These are phyloP conservation scores for Coniochaeta ligniaria DNA, from an alignment of 2,329 filamentous ascomycete species.

Conservation along the genomic window DNA sequence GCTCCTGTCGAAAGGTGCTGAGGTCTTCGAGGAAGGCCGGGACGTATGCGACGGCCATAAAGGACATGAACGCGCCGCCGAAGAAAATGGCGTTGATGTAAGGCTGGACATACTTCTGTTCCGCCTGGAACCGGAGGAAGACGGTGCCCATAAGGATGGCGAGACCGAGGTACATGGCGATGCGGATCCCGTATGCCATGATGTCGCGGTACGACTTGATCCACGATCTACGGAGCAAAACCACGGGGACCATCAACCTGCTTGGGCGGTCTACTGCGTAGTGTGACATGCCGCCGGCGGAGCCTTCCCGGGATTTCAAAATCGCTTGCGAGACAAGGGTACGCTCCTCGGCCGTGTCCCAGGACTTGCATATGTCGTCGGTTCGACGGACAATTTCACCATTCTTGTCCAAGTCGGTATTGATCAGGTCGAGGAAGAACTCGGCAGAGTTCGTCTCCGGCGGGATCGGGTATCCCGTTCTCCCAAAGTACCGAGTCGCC, in stretches of 20 bases:
- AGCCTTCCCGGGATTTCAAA: neutral
- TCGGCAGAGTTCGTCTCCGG: conserved; percentile 72
- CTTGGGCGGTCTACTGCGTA: conserved; percentile 9
- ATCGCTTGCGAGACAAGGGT: neutral
- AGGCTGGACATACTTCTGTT: conserved; percentile 68
- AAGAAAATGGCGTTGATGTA: conserved; percentile 80
- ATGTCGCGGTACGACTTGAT: conserved; percentile 82
- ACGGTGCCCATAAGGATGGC: conserved; percentile 86
- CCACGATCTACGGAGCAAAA: conserved; percentile 69
- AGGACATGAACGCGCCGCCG: conserved; percentile 67
- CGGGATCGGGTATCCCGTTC: conserved; percentile 56
- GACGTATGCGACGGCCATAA: conserved; percentile 80
- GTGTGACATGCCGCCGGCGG: neutral
- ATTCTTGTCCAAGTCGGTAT: conserved; percentile 58
- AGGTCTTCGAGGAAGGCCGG: conserved; percentile 78
- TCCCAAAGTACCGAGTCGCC: conserved; percentile 55
- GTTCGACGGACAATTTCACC: conserved; percentile 12
- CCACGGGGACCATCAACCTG: conserved; percentile 39
- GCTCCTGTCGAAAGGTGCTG: conserved; percentile 66
- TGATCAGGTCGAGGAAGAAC: conserved; percentile 71
- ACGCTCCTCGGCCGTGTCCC: neutral
- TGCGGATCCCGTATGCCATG: conserved; percentile 74
- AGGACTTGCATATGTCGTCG: neutral
- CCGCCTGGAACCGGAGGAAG: conserved; percentile 64
- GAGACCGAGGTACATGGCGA: conserved; percentile 70